These are phyloP conservation scores for Solanum chmielewskii DNA, from an alignment of 257 asterid species.

Conservation along the genomic window DNA sequence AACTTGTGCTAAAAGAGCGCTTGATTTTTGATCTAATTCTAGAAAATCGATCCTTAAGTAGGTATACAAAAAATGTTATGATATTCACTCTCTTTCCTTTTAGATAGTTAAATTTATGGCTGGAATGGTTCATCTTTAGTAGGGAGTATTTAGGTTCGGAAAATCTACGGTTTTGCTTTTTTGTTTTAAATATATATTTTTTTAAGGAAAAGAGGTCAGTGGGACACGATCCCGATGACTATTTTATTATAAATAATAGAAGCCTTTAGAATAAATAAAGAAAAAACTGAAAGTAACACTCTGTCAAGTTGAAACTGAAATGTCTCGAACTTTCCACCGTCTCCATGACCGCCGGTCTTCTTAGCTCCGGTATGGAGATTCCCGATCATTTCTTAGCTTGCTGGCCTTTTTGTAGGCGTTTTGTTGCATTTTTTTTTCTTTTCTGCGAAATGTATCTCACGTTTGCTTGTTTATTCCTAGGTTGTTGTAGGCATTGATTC, in stretches of 20 bases:
- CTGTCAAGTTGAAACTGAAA: background rate
- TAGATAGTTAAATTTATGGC: background rate
- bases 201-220: background rate
- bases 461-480: background rate
- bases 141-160: background rate
- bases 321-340: background rate
- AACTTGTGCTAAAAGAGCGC: background rate
- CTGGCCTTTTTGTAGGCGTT: background rate
- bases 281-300: background rate
- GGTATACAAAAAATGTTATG: background rate
- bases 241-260: background rate
- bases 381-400: background rate
- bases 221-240: background rate
- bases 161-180: background rate
- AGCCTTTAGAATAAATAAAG: background rate
- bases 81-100: background rate
- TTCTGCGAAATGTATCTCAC: background rate
- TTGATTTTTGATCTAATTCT: background rate
- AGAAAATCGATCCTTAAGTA: background rate
- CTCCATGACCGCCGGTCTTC: background rate
- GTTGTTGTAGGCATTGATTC: background rate
- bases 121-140: background rate
- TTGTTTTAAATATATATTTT: background rate
- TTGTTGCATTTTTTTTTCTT: background rate
- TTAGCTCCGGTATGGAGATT: background rate